A percentile compares a stretch with the other conserved stretches of the same genome.
Conservation (phyloP, 1,284 basidiomycete genomes). For the Papiliotrema flavescens region DNA sequence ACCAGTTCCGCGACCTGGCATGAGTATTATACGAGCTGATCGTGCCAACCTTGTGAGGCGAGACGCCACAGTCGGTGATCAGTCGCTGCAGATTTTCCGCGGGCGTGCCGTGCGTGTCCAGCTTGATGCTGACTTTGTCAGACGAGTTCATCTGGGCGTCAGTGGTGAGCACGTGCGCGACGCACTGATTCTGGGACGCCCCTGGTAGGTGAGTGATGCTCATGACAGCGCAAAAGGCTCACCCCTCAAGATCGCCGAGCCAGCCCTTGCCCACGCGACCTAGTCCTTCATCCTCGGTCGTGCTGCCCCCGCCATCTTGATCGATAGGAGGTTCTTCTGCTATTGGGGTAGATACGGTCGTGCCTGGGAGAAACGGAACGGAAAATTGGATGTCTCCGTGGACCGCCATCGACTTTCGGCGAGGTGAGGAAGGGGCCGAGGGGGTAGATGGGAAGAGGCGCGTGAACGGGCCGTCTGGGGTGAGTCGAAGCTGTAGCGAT, state of each 20-base stretch:
- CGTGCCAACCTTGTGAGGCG: constrained; percentile 63
- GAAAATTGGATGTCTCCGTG: not conserved
- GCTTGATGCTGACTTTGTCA: constrained; percentile 43
- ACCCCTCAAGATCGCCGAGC: constrained; percentile 45
- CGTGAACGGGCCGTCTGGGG: constrained; percentile 7
- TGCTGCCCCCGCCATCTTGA: constrained; percentile 16
- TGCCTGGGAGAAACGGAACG: not conserved
- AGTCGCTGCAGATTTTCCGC: constrained; percentile 58
- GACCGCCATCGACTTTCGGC: constrained; percentile 3
- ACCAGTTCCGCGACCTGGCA: constrained; percentile 70
- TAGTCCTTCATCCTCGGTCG: constrained; percentile 32
- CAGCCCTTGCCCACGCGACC: constrained; percentile 34
- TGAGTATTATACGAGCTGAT: not conserved
- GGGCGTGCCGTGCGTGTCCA: constrained; percentile 46
- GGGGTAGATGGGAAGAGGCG: constrained; percentile 9
- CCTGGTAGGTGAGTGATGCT: constrained; percentile 3
- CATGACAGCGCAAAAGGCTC: constrained; percentile 5
- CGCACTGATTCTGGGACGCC: constrained; percentile 27
- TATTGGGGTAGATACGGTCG: not conserved
- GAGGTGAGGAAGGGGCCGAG: constrained; percentile 27
- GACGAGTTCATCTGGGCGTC: constrained; percentile 35
- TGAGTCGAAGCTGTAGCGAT: not conserved
- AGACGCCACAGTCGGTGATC: constrained; percentile 83
- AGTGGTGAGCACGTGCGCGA: not conserved
- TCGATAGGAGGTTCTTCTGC: constrained; percentile 1